Conservation (phyloP, 345 rosid species). For the Diplotaxis tenuifolia region DNA sequence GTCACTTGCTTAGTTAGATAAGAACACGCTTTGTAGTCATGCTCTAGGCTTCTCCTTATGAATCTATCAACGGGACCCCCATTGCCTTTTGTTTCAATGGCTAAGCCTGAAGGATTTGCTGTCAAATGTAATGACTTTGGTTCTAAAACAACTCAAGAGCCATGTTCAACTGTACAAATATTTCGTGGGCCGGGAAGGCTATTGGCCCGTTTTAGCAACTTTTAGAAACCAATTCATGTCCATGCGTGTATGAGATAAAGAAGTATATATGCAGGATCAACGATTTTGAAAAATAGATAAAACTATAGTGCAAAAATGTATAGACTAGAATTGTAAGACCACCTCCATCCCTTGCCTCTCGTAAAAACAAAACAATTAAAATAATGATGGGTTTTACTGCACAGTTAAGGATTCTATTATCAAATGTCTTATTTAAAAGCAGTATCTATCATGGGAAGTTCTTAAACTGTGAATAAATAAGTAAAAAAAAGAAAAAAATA, state of each 20-base stretch:
- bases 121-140: not conserved
- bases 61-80: not conserved
- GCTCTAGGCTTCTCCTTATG: not conserved
- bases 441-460: too few species aligned
- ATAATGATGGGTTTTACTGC: too few species aligned
- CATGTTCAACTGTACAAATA: not conserved
- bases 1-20: constrained; percentile 39
- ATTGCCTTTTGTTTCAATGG: not conserved
- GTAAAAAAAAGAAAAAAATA: too few species aligned
- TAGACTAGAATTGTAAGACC: too few species aligned
- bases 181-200: not conserved
- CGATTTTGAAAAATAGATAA: not conserved
- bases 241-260: not conserved
- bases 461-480: too few species aligned
- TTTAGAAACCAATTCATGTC: not conserved
- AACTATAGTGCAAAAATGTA: not conserved
- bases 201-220: not conserved
- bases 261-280: not conserved
- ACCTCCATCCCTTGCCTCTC: too few species aligned
- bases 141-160: not conserved
- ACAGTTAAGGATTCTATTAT: too few species aligned
- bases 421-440: too few species aligned
- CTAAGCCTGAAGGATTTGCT: not conserved
- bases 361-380: too few species aligned
- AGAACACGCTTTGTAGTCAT: not conserved